phyloP scores from a whole-genome alignment of 129 eudicot species.

The Apium graveolens region DNA sequence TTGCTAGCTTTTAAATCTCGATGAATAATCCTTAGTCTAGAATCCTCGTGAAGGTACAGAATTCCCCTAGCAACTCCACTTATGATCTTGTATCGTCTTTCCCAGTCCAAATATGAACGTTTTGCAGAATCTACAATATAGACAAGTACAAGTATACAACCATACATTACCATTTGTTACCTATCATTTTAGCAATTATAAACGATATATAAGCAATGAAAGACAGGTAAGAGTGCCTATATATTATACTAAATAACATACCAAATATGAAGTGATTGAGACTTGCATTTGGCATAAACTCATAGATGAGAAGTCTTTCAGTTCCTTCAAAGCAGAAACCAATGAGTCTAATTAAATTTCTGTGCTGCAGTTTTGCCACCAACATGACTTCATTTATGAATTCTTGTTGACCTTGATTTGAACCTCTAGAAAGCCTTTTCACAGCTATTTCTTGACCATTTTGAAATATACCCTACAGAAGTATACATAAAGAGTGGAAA shows the following conservation, averaged over 20 bases:
- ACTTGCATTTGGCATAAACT: background rate
- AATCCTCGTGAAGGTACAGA: slow-evolving; percentile 6
- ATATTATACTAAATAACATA: background rate
- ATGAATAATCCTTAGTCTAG: background rate
- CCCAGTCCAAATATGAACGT: slow-evolving; percentile 13
- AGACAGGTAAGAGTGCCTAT: too few species aligned
- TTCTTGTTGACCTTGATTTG: background rate
- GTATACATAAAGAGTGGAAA: background rate
- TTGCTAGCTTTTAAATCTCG: slow-evolving; percentile 22
- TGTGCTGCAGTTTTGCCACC: slow-evolving; percentile 2
- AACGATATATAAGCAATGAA: background rate
- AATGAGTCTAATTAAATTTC: background rate
- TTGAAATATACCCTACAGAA: background rate
- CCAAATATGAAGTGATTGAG: slow-evolving; percentile 1
- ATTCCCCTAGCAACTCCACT: slow-evolving; percentile 16
- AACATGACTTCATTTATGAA: background rate
- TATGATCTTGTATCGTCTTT: background rate
- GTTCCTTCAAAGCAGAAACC: background rate
- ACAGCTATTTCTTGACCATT: background rate
- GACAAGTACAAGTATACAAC: background rate
- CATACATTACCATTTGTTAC: background rate
- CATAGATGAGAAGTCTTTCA: background rate
- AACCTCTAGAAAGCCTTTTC: slow-evolving; percentile 3
- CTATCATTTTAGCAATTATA: background rate
- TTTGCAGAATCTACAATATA: background rate